phyloP scores from a whole-genome alignment of 345 rosid species.

The Eucalyptus regnans region DNA sequence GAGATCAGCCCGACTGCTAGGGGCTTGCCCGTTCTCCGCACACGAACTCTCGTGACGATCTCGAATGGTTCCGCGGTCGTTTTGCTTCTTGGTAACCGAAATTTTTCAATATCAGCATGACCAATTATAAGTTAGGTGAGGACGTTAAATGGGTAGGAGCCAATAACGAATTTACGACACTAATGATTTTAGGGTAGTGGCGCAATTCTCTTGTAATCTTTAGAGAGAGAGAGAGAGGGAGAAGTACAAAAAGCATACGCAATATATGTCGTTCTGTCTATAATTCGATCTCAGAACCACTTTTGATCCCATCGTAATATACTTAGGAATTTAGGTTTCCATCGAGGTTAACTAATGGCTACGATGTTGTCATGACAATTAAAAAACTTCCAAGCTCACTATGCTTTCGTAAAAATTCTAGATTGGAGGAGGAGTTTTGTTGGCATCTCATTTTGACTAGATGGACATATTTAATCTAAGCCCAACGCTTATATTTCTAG shows the following conservation, averaged over 20 bases:
- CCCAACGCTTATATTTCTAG: not conserved
- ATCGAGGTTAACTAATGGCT: accelerated
- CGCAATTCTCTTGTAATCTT: not conserved
- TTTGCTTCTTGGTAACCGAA: not conserved
- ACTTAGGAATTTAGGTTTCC: not conserved
- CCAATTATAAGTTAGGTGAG: not conserved
- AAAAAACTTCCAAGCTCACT: not conserved
- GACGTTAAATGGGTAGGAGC: not conserved
- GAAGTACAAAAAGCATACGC: accelerated
- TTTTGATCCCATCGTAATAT: not conserved
- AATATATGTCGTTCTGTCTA: not conserved
- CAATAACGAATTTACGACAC: not conserved
- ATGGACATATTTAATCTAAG: not conserved
- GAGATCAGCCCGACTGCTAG: too few relatives aligned
- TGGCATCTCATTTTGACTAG: not conserved
- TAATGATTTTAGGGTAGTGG: not conserved
- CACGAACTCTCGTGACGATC: not conserved
- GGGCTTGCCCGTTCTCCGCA: not conserved
- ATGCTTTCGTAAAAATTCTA: not conserved
- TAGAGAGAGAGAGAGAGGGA: not conserved
- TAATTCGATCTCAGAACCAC: not conserved
- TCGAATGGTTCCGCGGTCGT: not conserved
- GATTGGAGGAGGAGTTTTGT: too few relatives aligned
- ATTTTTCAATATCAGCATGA: not conserved
- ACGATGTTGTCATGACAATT: not conserved